Evolutionary conservation across 371 early-diverging fungal genomes (phyloP).

Genomic region (Mucor sp.): DNA sequence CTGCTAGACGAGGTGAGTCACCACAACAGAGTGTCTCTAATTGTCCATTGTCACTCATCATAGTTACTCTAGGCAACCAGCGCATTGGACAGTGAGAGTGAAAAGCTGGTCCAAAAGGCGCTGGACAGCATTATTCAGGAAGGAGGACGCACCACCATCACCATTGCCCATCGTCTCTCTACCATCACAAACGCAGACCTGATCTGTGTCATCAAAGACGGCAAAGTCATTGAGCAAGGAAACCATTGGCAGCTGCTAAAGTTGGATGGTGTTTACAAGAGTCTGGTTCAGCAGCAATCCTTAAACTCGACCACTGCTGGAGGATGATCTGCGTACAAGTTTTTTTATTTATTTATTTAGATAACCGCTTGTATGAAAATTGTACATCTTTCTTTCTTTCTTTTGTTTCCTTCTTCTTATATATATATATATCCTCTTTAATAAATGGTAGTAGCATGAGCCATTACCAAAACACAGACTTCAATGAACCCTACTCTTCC

Average conservation of each 20-base stretch:
- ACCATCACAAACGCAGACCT: conserved; percentile 78
- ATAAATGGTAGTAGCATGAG: conserved; percentile 12
- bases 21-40: no score
- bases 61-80: conserved; percentile 47
- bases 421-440: background rate
- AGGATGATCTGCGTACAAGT: background rate
- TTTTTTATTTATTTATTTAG: background rate
- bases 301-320: background rate
- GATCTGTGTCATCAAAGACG: conserved; percentile 76
- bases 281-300: conserved; percentile 40
- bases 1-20: conserved; percentile 97
- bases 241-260: conserved; percentile 72
- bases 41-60: no score
- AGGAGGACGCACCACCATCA: conserved; percentile 64
- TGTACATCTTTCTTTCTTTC: background rate
- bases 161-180: conserved; percentile 75
- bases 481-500: conserved; percentile 49
- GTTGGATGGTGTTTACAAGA: conserved; percentile 33
- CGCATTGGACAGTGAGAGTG: conserved; percentile 88
- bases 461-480: conserved; percentile 16
- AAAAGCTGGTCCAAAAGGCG: conserved; percentile 86
- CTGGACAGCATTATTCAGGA: conserved; percentile 72
- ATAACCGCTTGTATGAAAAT: background rate
- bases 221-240: conserved; percentile 80
- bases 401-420: background rate